Percentiles rank a stretch among this genome's conserved stretches.
Evolutionary conservation across 2,329 filamentous ascomycete genomes (phyloP).

Genomic region (Shiraia sp.): DNA sequence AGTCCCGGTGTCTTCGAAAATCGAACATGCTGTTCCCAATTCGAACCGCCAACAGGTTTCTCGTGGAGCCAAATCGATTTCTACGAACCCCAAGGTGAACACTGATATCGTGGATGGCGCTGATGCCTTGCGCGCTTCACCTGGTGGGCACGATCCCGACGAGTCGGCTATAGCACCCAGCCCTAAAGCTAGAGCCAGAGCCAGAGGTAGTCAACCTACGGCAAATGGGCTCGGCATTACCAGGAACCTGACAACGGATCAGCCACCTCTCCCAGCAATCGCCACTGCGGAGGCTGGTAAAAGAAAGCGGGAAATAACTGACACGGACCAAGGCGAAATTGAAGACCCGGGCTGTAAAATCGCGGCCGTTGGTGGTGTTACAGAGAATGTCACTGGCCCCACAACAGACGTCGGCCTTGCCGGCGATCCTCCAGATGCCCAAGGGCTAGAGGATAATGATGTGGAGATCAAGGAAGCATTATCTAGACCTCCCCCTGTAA

Average conservation of each 20-base stretch:
- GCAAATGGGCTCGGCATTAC: conserved; percentile 15
- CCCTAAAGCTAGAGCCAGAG: conserved; percentile 10
- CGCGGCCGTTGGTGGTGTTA: conserved; percentile 12
- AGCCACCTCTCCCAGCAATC: conserved; percentile 13
- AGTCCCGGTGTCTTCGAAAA: conserved; percentile 29
- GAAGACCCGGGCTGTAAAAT: conserved; percentile 23
- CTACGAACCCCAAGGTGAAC: conserved; percentile 42
- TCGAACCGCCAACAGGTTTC: conserved; percentile 31
- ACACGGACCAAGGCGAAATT: conserved; percentile 30
- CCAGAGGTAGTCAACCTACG: not conserved
- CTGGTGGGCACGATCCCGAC: conserved; percentile 41
- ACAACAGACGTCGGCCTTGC: conserved; percentile 18
- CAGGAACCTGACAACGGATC: conserved; percentile 21
- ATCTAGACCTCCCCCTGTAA: conserved; percentile 72
- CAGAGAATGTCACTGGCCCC: conserved; percentile 20
- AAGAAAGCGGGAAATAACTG: conserved; percentile 29
- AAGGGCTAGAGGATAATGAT: conserved; percentile 51
- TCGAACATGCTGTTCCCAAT: conserved; percentile 14
- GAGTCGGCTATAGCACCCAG: conserved; percentile 11
- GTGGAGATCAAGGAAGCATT: conserved; percentile 63
- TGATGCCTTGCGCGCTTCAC: conserved; percentile 49
- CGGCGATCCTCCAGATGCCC: conserved; percentile 54
- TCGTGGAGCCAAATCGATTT: conserved; percentile 23
- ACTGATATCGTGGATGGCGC: conserved; percentile 49
- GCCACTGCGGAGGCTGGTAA: conserved; percentile 18